A percentile compares a stretch with the other conserved stretches of the same genome.
phyloP scores from a whole-genome alignment of 768 basidiomycete species.

The Auricularia auricula-judae region DNA sequence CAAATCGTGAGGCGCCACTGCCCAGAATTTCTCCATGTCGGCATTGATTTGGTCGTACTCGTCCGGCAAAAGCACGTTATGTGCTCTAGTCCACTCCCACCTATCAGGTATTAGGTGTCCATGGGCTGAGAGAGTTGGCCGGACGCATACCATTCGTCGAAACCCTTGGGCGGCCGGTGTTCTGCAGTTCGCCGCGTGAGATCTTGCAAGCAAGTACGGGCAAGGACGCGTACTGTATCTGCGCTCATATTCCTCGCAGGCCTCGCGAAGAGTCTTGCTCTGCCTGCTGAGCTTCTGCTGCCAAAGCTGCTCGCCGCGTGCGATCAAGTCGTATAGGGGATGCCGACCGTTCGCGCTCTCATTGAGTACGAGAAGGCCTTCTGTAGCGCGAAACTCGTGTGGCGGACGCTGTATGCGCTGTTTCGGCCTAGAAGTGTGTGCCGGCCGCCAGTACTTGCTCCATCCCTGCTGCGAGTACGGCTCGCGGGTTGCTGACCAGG shows the following conservation, averaged over 20 bases:
- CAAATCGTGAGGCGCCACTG: constrained; percentile 24
- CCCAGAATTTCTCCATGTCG: constrained; percentile 35
- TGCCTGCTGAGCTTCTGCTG: constrained; percentile 20
- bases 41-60: constrained; percentile 42
- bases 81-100: constrained; percentile 35
- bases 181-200: background rate
- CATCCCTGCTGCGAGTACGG: too few species aligned
- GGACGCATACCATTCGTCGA: constrained; percentile 29
- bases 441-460: background rate
- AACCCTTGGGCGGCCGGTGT: constrained; percentile 30
- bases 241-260: constrained; percentile 27
- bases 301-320: constrained; percentile 29
- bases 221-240: constrained; percentile 14
- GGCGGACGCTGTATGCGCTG: background rate
- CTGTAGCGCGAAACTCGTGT: constrained; percentile 14
- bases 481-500: background rate
- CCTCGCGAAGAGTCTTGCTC: constrained; percentile 27
- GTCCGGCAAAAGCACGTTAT: constrained; percentile 39
- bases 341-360: constrained; percentile 21
- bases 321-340: constrained; percentile 35
- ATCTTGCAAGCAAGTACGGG: background rate
- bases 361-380: constrained; percentile 25
- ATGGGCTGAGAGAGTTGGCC: background rate
- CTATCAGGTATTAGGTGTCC: constrained; percentile 9
- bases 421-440: background rate